Conservation (phyloP, 306 rosid genomes). For the Canavalia ensiformis region DNA sequence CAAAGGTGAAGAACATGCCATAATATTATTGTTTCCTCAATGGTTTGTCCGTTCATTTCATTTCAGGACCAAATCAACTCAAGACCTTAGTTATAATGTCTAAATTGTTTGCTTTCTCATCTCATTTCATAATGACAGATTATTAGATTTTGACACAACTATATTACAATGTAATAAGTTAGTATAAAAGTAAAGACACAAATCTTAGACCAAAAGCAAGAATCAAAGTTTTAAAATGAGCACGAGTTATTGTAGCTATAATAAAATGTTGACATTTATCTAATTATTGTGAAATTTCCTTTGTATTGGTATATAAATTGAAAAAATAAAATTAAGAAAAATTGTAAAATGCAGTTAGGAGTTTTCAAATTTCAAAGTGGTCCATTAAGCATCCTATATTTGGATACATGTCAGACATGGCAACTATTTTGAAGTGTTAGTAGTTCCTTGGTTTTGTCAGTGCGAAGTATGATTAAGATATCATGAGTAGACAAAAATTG, state of each 20-base stretch:
- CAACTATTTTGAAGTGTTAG: neutral
- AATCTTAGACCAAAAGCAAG: neutral
- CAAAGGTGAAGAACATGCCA: constrained; percentile 65
- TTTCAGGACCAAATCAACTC: constrained; percentile 38
- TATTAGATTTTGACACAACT: neutral
- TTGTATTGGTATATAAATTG: neutral
- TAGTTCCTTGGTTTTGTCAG: neutral
- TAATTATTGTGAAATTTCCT: neutral
- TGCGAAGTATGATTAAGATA: neutral
- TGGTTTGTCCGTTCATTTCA: constrained; percentile 38
- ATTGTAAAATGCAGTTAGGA: neutral
- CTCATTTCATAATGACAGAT: constrained; percentile 36
- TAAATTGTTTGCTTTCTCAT: constrained; percentile 21
- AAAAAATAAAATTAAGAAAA: neutral
- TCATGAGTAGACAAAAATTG: constrained; percentile 12
- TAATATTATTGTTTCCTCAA: constrained; percentile 34
- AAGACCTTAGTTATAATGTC: constrained; percentile 21
- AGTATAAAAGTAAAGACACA: neutral
- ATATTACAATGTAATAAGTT: neutral
- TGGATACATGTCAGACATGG: neutral
- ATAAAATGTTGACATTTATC: neutral
- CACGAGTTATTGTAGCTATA: neutral
- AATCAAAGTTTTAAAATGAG: neutral
- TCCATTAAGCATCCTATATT: neutral
- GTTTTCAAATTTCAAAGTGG: neutral